These are phyloP conservation scores for Microcos paniculata DNA, from an alignment of 345 rosid species.

Conservation along the genomic window DNA sequence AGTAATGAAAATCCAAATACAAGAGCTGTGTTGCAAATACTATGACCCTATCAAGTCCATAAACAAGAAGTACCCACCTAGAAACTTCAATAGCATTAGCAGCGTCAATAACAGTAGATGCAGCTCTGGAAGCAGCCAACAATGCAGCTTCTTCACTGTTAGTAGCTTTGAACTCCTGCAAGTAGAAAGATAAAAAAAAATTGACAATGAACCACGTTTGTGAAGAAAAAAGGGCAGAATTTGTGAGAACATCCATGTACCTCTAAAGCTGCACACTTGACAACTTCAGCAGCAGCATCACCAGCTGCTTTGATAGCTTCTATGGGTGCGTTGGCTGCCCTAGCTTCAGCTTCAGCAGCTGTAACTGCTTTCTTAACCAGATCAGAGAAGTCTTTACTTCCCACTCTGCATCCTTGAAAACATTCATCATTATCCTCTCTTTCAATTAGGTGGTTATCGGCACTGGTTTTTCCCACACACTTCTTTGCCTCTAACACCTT, in stretches of 20 bases:
- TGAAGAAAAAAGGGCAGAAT: slow-evolving; percentile 1
- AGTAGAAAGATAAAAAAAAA: slow-evolving; percentile 6
- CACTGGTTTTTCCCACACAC: slow-evolving; percentile 34
- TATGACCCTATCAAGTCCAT: not conserved
- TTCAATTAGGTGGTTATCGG: slow-evolving; percentile 46
- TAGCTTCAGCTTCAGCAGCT: slow-evolving; percentile 97
- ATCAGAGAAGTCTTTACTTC: slow-evolving; percentile 73
- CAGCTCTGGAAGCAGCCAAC: slow-evolving; percentile 85
- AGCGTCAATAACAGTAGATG: slow-evolving; percentile 91
- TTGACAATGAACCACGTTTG: not conserved
- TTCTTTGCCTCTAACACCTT: slow-evolving; percentile 53
- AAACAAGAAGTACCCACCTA: slow-evolving; percentile 50
- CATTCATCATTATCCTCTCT: slow-evolving; percentile 77
- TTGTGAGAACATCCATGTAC: slow-evolving; percentile 28
- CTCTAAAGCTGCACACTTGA: slow-evolving; percentile 90
- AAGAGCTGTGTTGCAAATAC: slow-evolving; percentile 9
- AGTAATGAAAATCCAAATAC: slow-evolving; percentile 23
- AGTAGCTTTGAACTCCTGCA: slow-evolving; percentile 64
- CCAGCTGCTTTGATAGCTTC: slow-evolving; percentile 95
- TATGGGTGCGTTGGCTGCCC: slow-evolving; percentile 74
- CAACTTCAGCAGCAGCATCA: slow-evolving; percentile 95
- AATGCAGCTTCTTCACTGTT: slow-evolving; percentile 88
- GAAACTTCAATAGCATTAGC: slow-evolving; percentile 73
- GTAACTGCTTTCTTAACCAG: slow-evolving; percentile 78
- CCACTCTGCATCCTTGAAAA: slow-evolving; percentile 75